These are phyloP conservation scores for Beauveria bassiana DNA, from an alignment of 2,329 filamentous ascomycete genomes.

Conservation along the genomic window DNA sequence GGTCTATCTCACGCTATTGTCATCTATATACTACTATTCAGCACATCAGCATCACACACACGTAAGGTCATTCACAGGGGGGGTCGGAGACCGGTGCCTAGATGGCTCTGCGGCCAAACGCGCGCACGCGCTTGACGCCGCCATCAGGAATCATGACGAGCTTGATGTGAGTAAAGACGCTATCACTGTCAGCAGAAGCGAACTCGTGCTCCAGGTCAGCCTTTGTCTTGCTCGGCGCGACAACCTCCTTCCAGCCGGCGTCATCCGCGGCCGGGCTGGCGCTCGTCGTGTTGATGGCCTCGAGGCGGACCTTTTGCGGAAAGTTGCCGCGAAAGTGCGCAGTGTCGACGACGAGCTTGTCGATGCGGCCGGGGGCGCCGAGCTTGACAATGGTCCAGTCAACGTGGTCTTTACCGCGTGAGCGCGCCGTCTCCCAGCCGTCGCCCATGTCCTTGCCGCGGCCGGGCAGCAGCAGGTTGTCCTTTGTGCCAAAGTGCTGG, in stretches of 20 bases:
- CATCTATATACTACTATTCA: background rate
- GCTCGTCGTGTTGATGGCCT: constrained; percentile 50
- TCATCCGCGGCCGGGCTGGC: constrained; percentile 49
- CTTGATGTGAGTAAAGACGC: constrained; percentile 73
- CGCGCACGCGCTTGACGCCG: constrained; percentile 77
- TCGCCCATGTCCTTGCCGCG: constrained; percentile 80
- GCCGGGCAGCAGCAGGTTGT: constrained; percentile 72
- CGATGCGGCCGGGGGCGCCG: constrained; percentile 56
- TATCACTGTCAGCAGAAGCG: constrained; percentile 44
- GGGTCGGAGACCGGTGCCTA: background rate
- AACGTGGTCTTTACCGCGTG: constrained; percentile 60
- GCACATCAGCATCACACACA: constrained; percentile 11
- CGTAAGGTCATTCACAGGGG: background rate
- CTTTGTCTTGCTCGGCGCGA: constrained; percentile 59
- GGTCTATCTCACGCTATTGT: background rate
- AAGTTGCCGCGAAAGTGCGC: constrained; percentile 81
- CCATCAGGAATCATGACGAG: constrained; percentile 90
- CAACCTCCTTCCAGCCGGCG: constrained; percentile 56
- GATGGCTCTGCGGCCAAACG: constrained; percentile 26
- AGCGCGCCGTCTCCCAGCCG: constrained; percentile 78
- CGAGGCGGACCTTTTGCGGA: constrained; percentile 65
- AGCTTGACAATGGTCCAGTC: constrained; percentile 78
- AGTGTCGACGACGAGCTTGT: constrained; percentile 67
- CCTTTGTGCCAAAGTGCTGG: constrained; percentile 76
- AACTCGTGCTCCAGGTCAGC: constrained; percentile 69